Evolutionary conservation across 345 rosid species (phyloP), one percentile per base, ranked within the genome.

Genomic region (Schrenkiella parvula): DNA sequence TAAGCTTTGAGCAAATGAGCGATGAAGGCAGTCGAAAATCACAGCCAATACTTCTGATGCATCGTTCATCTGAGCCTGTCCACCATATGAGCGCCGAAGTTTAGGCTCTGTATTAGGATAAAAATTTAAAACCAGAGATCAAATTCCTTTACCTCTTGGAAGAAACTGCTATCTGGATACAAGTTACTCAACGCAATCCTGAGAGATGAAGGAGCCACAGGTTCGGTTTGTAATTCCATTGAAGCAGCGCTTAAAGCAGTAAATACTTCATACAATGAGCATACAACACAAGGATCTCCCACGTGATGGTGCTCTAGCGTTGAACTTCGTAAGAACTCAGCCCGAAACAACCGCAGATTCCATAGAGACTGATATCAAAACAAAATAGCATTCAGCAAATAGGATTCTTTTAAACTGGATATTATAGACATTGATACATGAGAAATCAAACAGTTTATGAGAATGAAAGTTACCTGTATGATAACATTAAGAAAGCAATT

Each of bases 61-160:
- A 82, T 95, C 99, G 66, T 95, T 91, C 99, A 95, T 95, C 82
- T 95, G 93, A 68, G 85, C 96, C 97, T 95, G 96, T 54, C 56
- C 76, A 76, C 80, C 59, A 63, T 26, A 63, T 19, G 31, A 54
- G n/a, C 10, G 6, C 43, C 52, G 46, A 43, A 8, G 47, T 55
- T 74, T 62, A 54, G 71, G 61, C 59, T 68, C 32, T 35, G 11
- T 44, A 48, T 55, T 4, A 25, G 37, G 38, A 41, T 67, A 66
- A 41, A 51, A n/a, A 38, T 48, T 37, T 38, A 17, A 39, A 66
- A 56, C 22, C 60, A 58, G 22, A 37, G 4, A 43, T 42, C 14
- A 68, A 68, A 8, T 43, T 62, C 29, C 51, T 46, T 75, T 76
- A 91, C 99, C 97, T 91, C 89, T 84, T 91, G 97, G 78, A 95